A percentile compares a stretch with the other conserved stretches of the same genome.
Conservation (phyloP, 2,329 filamentous ascomycete genomes). For the Trichoderma endophyticum region DNA sequence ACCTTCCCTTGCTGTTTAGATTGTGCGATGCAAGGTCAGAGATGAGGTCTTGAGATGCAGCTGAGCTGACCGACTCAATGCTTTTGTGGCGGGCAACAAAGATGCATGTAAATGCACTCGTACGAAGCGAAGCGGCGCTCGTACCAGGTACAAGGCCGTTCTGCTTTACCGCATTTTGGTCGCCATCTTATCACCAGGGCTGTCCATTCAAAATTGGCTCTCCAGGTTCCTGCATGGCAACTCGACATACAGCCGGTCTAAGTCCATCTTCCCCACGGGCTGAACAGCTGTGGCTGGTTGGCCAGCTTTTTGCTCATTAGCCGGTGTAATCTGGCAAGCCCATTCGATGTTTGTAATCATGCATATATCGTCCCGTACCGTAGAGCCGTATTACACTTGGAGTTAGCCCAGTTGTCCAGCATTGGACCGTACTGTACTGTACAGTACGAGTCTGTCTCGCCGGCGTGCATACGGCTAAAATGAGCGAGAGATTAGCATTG, state of each 20-base stretch:
- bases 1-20: neutral
- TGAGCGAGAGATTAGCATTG: neutral
- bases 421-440: neutral
- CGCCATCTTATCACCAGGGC: neutral
- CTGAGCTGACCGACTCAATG: neutral
- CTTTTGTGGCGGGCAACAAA: neutral
- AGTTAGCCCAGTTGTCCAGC: neutral
- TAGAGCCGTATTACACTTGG: neutral
- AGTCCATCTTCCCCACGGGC: neutral
- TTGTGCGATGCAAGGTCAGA: neutral
- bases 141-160: neutral
- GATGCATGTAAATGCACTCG: neutral
- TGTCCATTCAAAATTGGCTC: neutral
- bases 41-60: neutral
- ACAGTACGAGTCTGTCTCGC: neutral
- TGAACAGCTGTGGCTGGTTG: neutral
- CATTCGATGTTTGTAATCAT: neutral
- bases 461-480: neutral
- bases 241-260: conserved; percentile 2
- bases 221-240: conserved; percentile 10
- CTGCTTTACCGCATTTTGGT: neutral
- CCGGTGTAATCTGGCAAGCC: neutral
- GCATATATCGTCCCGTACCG: neutral
- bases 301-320: neutral
- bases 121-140: neutral